phyloP scores from a whole-genome alignment of 371 early-diverging fungal genomes.

The Vittaforma corneae region DNA sequence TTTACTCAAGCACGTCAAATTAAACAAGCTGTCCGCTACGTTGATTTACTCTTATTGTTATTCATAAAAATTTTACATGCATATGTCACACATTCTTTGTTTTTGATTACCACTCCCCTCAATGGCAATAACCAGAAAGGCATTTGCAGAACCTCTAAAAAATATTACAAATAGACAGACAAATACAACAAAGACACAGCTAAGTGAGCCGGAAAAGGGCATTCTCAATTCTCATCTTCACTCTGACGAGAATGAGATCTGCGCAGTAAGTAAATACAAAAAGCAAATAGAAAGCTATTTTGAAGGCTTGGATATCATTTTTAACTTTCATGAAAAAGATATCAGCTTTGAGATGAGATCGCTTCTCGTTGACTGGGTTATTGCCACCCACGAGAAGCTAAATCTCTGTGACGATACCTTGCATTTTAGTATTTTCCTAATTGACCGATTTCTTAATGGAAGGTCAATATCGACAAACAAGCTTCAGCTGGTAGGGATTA shows the following conservation, averaged over 20 bases:
- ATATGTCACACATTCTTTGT: too few species aligned
- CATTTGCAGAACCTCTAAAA: constrained; percentile 3
- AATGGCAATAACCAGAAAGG: constrained; percentile 9
- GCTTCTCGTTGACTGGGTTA: constrained; percentile 76
- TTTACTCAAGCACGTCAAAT: too few species aligned
- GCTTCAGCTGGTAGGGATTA: constrained; percentile 86
- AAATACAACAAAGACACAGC: neutral
- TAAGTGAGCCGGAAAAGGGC: neutral
- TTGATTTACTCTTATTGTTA: too few species aligned
- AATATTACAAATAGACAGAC: constrained; percentile 6
- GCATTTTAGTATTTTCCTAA: constrained; percentile 77
- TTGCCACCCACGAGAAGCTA: constrained; percentile 77
- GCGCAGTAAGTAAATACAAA: constrained; percentile 39
- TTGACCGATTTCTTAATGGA: constrained; percentile 82
- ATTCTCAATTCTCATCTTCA: neutral
- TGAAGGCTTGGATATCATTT: neutral
- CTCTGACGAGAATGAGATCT: constrained; percentile 22
- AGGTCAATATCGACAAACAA: constrained; percentile 71
- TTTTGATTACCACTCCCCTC: too few species aligned
- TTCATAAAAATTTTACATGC: too few species aligned
- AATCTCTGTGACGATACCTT: constrained; percentile 84
- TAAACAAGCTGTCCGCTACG: too few species aligned
- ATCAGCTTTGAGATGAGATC: constrained; percentile 80
- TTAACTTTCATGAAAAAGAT: neutral
- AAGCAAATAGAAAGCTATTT: neutral